Evolutionary conservation across 257 asterid genomes (phyloP).

Genomic region (Solanum piurae): DNA sequence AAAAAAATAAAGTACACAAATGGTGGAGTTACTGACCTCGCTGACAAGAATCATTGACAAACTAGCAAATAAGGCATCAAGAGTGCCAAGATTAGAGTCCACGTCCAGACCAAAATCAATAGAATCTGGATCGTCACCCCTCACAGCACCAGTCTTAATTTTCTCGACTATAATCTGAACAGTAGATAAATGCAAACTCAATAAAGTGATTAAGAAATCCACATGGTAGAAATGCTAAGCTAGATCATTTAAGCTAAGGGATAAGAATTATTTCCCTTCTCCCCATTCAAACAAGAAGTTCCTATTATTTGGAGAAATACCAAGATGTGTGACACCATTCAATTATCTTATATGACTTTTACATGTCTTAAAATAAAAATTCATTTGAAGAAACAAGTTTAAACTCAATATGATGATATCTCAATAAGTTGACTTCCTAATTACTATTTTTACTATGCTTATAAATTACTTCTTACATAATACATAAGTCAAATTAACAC

Average conservation of each 20-base stretch:
- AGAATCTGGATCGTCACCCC: constrained; percentile 30
- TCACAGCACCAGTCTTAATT: constrained; percentile 38
- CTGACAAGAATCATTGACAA: constrained; percentile 90
- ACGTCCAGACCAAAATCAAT: constrained; percentile 31
- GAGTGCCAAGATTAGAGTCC: constrained; percentile 78
- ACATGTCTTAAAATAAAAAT: not conserved
- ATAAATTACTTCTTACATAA: not conserved
- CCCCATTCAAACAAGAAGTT: not conserved
- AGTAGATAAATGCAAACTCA: not conserved
- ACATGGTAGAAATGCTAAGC: not conserved
- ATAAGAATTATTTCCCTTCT: not conserved
- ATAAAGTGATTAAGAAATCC: not conserved
- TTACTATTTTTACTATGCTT: not conserved
- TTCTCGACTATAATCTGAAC: constrained; percentile 59
- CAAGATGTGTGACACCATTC: not conserved
- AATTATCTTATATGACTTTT: not conserved
- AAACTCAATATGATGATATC: not conserved
- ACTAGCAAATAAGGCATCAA: constrained; percentile 89
- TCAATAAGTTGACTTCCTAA: not conserved
- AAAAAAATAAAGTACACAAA: not conserved
- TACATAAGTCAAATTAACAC: not conserved
- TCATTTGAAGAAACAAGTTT: not conserved
- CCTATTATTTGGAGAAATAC: not conserved
- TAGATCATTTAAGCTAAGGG: not conserved
- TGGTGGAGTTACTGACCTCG: constrained; percentile 47